These are phyloP conservation scores for Lichtheimia corymbifera DNA, from an alignment of 371 early-diverging fungal genomes.

Conservation along the genomic window DNA sequence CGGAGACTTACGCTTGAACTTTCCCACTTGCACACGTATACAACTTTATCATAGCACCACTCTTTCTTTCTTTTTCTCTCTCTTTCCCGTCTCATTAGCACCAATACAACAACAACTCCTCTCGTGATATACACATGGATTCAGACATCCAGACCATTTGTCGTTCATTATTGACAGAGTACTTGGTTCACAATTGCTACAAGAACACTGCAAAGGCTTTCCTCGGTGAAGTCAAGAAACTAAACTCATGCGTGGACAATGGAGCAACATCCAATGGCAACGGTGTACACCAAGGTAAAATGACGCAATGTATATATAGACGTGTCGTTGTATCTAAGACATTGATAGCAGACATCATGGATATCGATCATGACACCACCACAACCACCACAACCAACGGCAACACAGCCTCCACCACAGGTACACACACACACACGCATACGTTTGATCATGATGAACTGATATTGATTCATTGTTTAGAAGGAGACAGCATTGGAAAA, in stretches of 20 bases:
- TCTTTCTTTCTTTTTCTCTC: too few species aligned
- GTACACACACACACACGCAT: too few species aligned
- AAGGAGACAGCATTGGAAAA: constrained; percentile 3
- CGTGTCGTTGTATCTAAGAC: background rate
- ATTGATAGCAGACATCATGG: constrained; percentile 10
- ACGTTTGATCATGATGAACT: background rate
- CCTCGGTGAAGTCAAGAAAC: constrained; percentile 44
- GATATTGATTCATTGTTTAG: background rate
- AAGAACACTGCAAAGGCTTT: constrained; percentile 65
- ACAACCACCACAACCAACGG: too few species aligned
- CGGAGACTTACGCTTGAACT: too few species aligned
- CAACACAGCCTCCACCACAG: background rate
- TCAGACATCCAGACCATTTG: constrained; percentile 19
- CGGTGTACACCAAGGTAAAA: background rate
- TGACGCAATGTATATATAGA: too few species aligned
- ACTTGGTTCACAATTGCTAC: constrained; percentile 62
- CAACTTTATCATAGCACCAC: too few species aligned
- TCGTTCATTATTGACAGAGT: constrained; percentile 41
- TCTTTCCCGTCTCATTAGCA: too few species aligned
- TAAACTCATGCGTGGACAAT: constrained; percentile 15
- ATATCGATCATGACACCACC: constrained; percentile 7
- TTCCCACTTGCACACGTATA: too few species aligned
- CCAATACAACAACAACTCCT: too few species aligned
- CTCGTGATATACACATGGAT: constrained; percentile 8
- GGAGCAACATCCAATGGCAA: constrained; percentile 11